Percentiles rank a stretch among this genome's conserved stretches.
These are phyloP conservation scores for Favolaschia claudopus DNA, from an alignment of 768 basidiomycete species.

Conservation along the genomic window DNA sequence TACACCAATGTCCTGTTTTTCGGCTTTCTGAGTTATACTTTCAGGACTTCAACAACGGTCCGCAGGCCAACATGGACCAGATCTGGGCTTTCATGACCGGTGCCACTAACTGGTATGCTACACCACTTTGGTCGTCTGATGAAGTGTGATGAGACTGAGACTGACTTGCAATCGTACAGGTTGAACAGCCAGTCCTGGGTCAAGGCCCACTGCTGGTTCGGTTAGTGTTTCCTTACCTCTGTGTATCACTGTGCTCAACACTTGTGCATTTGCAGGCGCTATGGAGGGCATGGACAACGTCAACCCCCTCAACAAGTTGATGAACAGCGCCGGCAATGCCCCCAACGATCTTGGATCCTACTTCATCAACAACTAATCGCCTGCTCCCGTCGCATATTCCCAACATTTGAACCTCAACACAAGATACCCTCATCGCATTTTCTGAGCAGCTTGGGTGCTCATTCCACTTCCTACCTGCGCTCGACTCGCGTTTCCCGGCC, in stretches of 20 bases:
- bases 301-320: slow-evolving; percentile 60
- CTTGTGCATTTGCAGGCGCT: slow-evolving; percentile 15
- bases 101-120: slow-evolving; percentile 51
- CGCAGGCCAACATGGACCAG: slow-evolving; percentile 48
- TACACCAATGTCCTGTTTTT: not conserved
- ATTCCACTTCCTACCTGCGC: not conserved
- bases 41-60: slow-evolving; percentile 62
- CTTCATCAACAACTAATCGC: slow-evolving; percentile 26
- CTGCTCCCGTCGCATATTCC: not conserved
- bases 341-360: slow-evolving; percentile 54
- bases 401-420: slow-evolving; percentile 19
- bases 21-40: not conserved
- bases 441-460: slow-evolving; percentile 11
- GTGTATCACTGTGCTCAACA: not conserved
- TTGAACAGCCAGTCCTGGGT: slow-evolving; percentile 55
- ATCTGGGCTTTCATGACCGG: slow-evolving; percentile 57
- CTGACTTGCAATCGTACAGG: no score
- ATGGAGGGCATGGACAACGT: slow-evolving; percentile 59
- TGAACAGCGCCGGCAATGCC: slow-evolving; percentile 46
- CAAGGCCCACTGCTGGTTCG: slow-evolving; percentile 62
- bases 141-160: no score
- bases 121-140: no score
- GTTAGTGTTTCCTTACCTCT: slow-evolving; percentile 45
- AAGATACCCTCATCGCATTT: not conserved
- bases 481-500: slow-evolving; percentile 19